These are phyloP conservation scores for Mortierella sp. DNA, from an alignment of 371 early-diverging fungal species.

Conservation along the genomic window DNA sequence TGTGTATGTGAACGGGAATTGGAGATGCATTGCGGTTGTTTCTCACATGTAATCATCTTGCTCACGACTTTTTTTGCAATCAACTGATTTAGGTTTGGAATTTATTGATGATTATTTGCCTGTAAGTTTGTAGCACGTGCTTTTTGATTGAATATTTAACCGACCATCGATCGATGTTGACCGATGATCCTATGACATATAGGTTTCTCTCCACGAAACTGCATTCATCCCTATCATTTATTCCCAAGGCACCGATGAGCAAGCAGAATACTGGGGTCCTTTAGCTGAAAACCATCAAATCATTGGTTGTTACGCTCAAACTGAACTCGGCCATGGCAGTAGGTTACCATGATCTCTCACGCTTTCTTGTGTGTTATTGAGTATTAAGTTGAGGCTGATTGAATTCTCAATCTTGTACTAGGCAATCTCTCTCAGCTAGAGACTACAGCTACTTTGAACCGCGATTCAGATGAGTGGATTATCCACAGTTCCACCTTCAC, in stretches of 20 bases:
- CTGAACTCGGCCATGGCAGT: constrained; percentile 75
- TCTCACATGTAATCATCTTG: neutral
- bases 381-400: neutral
- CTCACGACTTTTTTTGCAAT: neutral
- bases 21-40: too few species aligned
- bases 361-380: neutral
- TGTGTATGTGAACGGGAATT: constrained; percentile 10
- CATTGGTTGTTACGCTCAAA: constrained; percentile 90
- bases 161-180: neutral
- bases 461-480: constrained; percentile 83
- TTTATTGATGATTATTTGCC: constrained; percentile 60
- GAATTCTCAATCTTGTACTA: constrained; percentile 33
- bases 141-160: neutral
- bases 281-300: constrained; percentile 80
- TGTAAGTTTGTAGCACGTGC: constrained; percentile 48
- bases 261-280: constrained; percentile 74
- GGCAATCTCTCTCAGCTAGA: constrained; percentile 88
- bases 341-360: neutral
- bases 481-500: constrained; percentile 68
- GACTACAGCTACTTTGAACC: constrained; percentile 86
- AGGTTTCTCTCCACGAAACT: constrained; percentile 66
- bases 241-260: constrained; percentile 79
- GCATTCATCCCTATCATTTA: constrained; percentile 83
- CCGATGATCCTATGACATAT: neutral
- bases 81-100: constrained; percentile 24